Base-by-base conservation (phyloP, 192 early-diverging fungal genomes). In the Coemansia sp. region DNA sequence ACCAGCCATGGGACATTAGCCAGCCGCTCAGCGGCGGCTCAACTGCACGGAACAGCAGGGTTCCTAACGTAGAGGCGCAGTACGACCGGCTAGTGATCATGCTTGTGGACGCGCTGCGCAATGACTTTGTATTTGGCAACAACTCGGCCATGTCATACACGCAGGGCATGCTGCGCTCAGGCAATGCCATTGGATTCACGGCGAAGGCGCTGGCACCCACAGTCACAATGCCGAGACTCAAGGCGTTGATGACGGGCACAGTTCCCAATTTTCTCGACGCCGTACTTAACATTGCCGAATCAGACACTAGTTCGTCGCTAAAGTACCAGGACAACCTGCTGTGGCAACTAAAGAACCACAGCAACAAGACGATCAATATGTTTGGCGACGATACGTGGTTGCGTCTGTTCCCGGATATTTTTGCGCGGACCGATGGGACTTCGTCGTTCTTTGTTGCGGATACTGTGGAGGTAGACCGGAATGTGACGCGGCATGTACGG, bases 351-450 rank as follows among this genome's bases (percentile, higher is more conserved):
- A 82, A 86, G 8, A 73, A 83, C 40, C 64, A 74, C 2, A 77
- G 84, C 31, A 77, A 77, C 11, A 88, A 88, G 63, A 81, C 80
- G 8, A 86, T 94, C 27, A 89, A 89, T 36, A 93, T 96, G 76
- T 94, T 96, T 89, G 97, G 97, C 67, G 97, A 98, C 70, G 96
- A 98, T 66, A 98, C 97, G 16, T 99, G 97, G 97, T 88, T 93
- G 47, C 89, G 89, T 42, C 78, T 99, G 51, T 99, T 94, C 70
- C 96, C 95, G 0, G 87, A 84, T 9, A 44, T 88, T 2, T 92
- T 94, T 63, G 66, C 69, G 9, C 78, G 83, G 60, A 86, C 84
- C 2, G 92, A 92, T 47, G 92, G 92, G 16, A 92, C 74, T 5
- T 79, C 76, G 43, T 84, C 84, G 52, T 86, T 85, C 61, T 77